phyloP scores from a whole-genome alignment of 495 filamentous ascomycete species.

The Tricharina praecox region DNA sequence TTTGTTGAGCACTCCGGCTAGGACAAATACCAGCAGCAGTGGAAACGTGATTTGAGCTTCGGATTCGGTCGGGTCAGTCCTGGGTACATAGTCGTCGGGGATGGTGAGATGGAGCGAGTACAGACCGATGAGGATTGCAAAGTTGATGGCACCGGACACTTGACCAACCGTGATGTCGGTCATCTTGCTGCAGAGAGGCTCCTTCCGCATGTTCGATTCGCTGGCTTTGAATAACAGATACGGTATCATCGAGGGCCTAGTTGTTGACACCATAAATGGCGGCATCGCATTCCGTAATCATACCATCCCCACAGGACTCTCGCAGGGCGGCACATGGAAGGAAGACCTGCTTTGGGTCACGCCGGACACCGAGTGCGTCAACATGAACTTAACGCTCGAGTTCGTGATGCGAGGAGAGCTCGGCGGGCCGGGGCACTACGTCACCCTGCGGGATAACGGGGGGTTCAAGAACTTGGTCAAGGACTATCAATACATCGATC shows the following conservation, averaged over 20 bases:
- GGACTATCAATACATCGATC: background rate
- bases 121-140: too few relatives aligned
- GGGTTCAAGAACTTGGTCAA: constrained; percentile 25
- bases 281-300: constrained; percentile 35
- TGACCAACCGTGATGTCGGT: too few relatives aligned
- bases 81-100: too few relatives aligned
- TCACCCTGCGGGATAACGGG: constrained; percentile 24
- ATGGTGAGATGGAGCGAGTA: too few relatives aligned
- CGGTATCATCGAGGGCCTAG: constrained; percentile 30
- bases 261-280: constrained; percentile 30
- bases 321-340: constrained; percentile 27
- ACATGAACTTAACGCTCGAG: constrained; percentile 32
- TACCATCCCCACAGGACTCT: constrained; percentile 24
- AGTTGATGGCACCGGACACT: too few relatives aligned
- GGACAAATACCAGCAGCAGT: too few relatives aligned
- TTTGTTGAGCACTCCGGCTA: too few relatives aligned
- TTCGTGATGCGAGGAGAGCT: too few relatives aligned
- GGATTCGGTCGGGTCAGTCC: too few relatives aligned
- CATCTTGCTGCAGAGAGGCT: too few relatives aligned
- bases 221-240: constrained; percentile 26
- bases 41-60: too few relatives aligned
- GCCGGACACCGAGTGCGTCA: constrained; percentile 31
- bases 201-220: constrained; percentile 19
- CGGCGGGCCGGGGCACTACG: background rate
- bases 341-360: constrained; percentile 35